phyloP scores from a whole-genome alignment of 345 rosid species.

The Citrus trifoliata region DNA sequence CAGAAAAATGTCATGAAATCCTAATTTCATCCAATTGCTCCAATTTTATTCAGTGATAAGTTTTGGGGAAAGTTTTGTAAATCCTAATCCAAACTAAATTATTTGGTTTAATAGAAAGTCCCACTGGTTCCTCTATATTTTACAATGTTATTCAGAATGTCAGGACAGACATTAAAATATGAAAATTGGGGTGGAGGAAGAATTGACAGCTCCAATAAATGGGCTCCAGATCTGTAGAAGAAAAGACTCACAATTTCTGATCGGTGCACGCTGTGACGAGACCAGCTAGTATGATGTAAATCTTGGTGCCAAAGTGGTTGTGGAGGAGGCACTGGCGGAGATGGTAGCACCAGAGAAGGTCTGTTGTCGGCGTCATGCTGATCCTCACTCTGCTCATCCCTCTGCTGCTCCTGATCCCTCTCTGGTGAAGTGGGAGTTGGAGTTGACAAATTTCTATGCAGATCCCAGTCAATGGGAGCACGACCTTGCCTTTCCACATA shows the following conservation, averaged over 20 bases:
- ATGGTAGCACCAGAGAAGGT: conserved; percentile 62
- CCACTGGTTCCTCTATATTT: not conserved
- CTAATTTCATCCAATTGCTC: not conserved
- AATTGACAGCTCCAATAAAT: not conserved
- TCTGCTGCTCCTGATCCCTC: conserved; percentile 60
- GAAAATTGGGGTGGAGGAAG: not conserved
- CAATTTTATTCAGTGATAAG: not conserved
- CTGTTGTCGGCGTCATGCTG: conserved; percentile 47
- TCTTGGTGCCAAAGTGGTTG: conserved; percentile 96
- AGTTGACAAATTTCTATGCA: conserved; percentile 69
- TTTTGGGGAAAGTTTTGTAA: not conserved
- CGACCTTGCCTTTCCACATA: conserved; percentile 91
- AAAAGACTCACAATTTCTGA: conserved; percentile 77
- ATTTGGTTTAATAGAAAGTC: not conserved
- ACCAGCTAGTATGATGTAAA: conserved; percentile 78
- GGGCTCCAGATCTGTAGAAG: not conserved
- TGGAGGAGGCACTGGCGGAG: conserved; percentile 90
- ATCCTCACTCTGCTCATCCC: conserved; percentile 56
- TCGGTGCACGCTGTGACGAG: conserved; percentile 86
- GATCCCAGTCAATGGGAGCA: conserved; percentile 91
- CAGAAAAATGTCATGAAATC: not conserved
- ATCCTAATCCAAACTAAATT: not conserved
- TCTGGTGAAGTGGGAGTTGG: conserved; percentile 60
- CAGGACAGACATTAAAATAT: not conserved
- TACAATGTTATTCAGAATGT: not conserved